These are phyloP conservation scores for Ochetophila trinervis DNA, from an alignment of 306 rosid species.

Conservation along the genomic window DNA sequence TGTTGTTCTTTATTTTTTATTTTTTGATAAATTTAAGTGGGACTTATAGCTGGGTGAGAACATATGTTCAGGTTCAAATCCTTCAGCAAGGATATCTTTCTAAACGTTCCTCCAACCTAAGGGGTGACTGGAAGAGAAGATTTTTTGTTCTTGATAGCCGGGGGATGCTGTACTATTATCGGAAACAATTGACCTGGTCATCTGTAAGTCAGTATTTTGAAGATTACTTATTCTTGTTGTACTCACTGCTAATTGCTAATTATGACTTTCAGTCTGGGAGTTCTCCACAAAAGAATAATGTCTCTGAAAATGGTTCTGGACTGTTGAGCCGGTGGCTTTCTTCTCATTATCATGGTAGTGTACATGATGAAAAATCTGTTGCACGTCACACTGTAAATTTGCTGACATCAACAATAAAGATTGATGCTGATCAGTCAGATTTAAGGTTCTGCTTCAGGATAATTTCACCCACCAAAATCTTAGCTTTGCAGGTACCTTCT, in stretches of 20 bases:
- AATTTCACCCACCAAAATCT: conserved; percentile 68
- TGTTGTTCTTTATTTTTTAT: conserved; percentile 8
- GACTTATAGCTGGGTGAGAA: conserved; percentile 16
- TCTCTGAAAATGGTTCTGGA: conserved; percentile 60
- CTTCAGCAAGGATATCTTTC: conserved; percentile 87
- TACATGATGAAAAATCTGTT: conserved; percentile 66
- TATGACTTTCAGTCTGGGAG: conserved; percentile 41
- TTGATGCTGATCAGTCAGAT: conserved; percentile 78
- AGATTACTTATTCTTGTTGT: conserved; percentile 27
- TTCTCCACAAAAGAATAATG: conserved; percentile 48
- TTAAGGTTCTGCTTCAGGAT: conserved; percentile 88
- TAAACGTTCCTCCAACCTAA: conserved; percentile 76
- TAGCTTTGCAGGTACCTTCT: conserved; percentile 67
- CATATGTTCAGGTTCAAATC: conserved; percentile 56
- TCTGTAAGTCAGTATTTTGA: conserved; percentile 50
- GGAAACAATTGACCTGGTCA: conserved; percentile 62
- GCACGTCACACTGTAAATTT: conserved; percentile 75
- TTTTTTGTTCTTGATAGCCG: conserved; percentile 83
- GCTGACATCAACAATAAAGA: conserved; percentile 75
- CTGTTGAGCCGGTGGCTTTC: conserved; percentile 76
- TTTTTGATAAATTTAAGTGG: conserved; percentile 10
- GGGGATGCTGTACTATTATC: conserved; percentile 78
- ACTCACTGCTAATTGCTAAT: conserved; percentile 25
- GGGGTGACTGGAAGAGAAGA: conserved; percentile 94
- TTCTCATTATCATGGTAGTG: conserved; percentile 73